Evolutionary conservation across 345 rosid species (phyloP), one percentile per base, ranked within the genome.

Genomic region (Populus pruinosa): DNA sequence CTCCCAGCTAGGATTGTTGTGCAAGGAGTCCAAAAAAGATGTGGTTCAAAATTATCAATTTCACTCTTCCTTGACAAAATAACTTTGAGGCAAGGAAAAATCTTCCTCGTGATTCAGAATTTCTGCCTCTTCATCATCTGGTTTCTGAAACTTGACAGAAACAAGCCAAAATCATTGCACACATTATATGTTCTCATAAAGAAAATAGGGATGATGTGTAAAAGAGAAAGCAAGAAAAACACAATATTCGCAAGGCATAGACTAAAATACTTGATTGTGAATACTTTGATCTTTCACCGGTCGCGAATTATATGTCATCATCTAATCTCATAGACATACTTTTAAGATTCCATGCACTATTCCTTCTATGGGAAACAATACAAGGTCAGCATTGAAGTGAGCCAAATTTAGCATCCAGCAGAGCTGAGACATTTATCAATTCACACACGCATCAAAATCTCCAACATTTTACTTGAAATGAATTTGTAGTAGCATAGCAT

Each of bases 31-130:
- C 25, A 49, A 7, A 35, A 55, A 38, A 33, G 62, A 9, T n/a
- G 61, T 2, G 18, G 33, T 36, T 70, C 73, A 41, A 72, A 80
- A 67, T 76, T 69, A 31, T 20, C 41, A 25, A 73, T 50, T 79
- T 67, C 76, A 77, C 82, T 95, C 98, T 78, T 96, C 97, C 87
- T 88, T 96, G 74, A 78, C 91, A 81, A 93, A 96, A 77, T 84
- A 96, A 84, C 90, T 93, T 74, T 85, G 91, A 0, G 99, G 99
- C 90, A 96, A 83, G 82, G 83, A 71, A 81, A 96, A 96, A 66
- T 96, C 99, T 86, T 96, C 96, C 87, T 93, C 97, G 0, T 91
- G 97, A 66, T 86, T 87, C 74, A 93, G 88, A 71, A 93, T 87
- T 79, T 91, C 99, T 49, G 77, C 74, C 69, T 96, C 99, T 67